These are phyloP conservation scores for Boletus edulis DNA, from an alignment of 768 basidiomycete genomes.

Conservation along the genomic window DNA sequence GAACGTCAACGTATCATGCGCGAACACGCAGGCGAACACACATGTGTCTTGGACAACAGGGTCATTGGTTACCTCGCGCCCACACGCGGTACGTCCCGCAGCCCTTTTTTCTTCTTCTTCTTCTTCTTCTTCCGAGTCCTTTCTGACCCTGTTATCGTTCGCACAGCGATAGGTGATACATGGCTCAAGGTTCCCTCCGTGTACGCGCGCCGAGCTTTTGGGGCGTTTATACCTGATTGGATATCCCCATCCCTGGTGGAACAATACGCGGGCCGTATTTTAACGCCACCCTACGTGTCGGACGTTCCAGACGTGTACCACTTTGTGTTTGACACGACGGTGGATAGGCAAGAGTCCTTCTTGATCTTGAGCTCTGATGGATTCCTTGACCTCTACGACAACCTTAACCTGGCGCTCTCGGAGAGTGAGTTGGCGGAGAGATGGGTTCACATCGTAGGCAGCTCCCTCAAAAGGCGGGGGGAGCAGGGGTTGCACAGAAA, in stretches of 20 bases:
- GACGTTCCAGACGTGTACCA: constrained; percentile 40
- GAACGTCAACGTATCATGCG: constrained; percentile 27
- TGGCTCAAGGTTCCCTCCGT: constrained; percentile 34
- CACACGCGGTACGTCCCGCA: constrained; percentile 32
- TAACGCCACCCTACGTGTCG: constrained; percentile 48
- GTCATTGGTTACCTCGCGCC: constrained; percentile 39
- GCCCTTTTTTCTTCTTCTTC: neutral
- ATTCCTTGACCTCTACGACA: constrained; percentile 40
- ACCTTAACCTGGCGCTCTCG: constrained; percentile 18
- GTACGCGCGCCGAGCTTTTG: constrained; percentile 34
- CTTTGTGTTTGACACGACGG: constrained; percentile 24
- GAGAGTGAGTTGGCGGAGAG: constrained; percentile 31
- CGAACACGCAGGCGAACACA: constrained; percentile 31
- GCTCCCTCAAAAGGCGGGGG: constrained; percentile 19
- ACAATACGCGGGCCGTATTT: constrained; percentile 34
- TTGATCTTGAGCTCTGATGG: constrained; percentile 49
- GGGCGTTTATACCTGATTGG: constrained; percentile 24
- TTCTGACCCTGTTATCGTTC: constrained; percentile 14
- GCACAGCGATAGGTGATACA: constrained; percentile 34
- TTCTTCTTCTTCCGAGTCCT: neutral
- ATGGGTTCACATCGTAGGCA: constrained; percentile 36
- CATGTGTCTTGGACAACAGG: constrained; percentile 31
- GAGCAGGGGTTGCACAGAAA: constrained; percentile 25
- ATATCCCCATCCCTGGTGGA: constrained; percentile 12
- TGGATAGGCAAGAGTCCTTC: constrained; percentile 22